These are phyloP conservation scores for Pseudoscleropodium purum DNA, from an alignment of 225 moss, liverwort and hornwort species.

Conservation along the genomic window DNA sequence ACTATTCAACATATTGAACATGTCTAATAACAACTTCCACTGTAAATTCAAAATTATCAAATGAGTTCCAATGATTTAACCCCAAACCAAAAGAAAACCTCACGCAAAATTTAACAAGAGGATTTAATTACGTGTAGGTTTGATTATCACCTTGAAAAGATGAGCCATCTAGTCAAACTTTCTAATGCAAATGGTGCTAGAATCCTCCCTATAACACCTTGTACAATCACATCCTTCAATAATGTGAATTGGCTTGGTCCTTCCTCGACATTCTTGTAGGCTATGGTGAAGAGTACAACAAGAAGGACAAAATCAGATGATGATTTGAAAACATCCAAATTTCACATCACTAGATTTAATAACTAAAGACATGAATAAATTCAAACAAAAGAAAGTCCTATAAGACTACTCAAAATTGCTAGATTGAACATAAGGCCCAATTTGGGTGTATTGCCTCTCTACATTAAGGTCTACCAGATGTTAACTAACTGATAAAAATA, in stretches of 20 bases:
- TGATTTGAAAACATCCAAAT: background rate
- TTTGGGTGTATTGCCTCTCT: background rate
- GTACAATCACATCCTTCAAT: background rate
- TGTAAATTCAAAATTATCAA: background rate
- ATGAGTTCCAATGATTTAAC: background rate
- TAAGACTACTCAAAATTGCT: background rate
- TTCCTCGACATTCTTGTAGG: background rate
- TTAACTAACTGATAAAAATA: background rate
- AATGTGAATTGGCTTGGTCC: background rate
- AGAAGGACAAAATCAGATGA: background rate
- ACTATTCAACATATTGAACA: background rate
- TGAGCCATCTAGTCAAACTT: background rate
- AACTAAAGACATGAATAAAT: background rate
- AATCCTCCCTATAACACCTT: background rate
- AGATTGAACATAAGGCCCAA: background rate
- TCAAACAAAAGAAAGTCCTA: background rate
- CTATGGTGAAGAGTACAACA: background rate
- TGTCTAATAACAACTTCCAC: background rate
- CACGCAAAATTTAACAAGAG: background rate
- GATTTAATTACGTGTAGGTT: background rate
- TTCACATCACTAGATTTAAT: background rate
- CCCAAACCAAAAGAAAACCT: background rate
- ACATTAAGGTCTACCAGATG: background rate
- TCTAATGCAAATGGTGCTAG: background rate
- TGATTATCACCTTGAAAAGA: slow-evolving; percentile 18